Base-by-base conservation (phyloP, 2,329 filamentous ascomycete species). In the Venturia effusa region DNA sequence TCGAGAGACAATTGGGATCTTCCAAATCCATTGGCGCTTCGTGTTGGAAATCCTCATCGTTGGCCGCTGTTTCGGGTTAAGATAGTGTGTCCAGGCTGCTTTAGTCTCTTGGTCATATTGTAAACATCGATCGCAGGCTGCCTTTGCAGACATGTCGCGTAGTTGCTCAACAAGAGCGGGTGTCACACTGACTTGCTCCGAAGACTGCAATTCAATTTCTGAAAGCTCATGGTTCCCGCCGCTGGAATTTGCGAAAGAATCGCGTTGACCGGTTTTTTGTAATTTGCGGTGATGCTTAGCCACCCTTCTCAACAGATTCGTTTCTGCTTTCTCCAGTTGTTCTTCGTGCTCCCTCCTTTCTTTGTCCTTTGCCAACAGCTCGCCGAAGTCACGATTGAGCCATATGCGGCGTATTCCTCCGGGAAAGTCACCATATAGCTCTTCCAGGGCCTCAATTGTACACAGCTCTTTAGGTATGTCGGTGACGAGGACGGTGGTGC, bases 11-110 rank as follows among this genome's bases (percentile, higher is more conserved):
- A 92, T 76, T 15, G 87, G 89, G 15, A 95, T 73, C 0, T 84
- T 83, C 5, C 87, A 87, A 70, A 94, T 83, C 86, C 88, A 95
- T 43, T 75, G 75, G 70, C 77, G 76, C 17, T 78, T 78, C 67
- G 84, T 82, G 2, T 82, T 76, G 0, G 91, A 85, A 11, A 97
- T 77, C 59, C 88, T 86, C 78, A 95, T 92, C 0, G 89, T 96
- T 22, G 93, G 91, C 41, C 94, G 87, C 66, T 97, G 86, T 64
- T 89, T 92, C 64, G 85, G 84, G 70, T 85, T 87, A 61, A 97
- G 78, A 76, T 92, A 97, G 66, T 87, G 88, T 69, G 87, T 85
- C 94, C 94, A 99, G 54, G 84, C 77, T 0, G 89, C 73, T 34
- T 71, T 55, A 4, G 63, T 55, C 13, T 39, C 27, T 34, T 63